Evolutionary conservation across 1,284 basidiomycete species (phyloP), one percentile per base, ranked within the genome.

Genomic region (Entoloma clypeatum): DNA sequence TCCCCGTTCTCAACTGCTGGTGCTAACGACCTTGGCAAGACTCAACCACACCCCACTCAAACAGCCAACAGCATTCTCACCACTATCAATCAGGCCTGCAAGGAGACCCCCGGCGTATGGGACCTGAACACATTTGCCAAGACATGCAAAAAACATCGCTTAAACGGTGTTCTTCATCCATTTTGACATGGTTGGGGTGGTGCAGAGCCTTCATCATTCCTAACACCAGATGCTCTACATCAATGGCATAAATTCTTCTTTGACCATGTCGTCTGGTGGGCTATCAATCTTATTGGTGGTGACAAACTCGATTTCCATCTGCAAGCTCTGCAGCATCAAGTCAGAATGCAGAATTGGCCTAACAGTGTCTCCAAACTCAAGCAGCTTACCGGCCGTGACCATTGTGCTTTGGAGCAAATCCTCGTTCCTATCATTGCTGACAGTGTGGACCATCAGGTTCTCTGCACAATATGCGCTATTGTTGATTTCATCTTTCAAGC

Each of bases 221-320:
- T 61, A 6, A 55, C 52, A 7, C 52, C 52, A 1, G 53, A 63
- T 36, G 45, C 51, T 19, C 49, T 62, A 7, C 62, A 64, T 38
- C 52, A 58, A 31, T 56, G 53, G 55, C 55, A 61, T 36, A 64
- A 60, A 30, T 17, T 45, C 11, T 60, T 59, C 31, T 61, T 41
- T 29, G 60, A 64, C 32, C 59, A 63, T 41, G 49, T 55, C 28
- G n/a, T 48, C 10, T 53, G 59, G 36, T 63, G 60, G 60, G 53
- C 48, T 39, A 52, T 57, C 8, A 35, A 43, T 16, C 48, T 47
- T 14, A 17, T 61, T 19, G 51, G 54, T 7, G 44, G 32, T 9
- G 25, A 26, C 1, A 57, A 63, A 35, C 49, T 64, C 3, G 56
- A 62, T 35, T 58, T 58, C 37, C 47, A 52, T 1, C 57, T 62